Evolutionary conservation across 495 filamentous ascomycete species (phyloP), one percentile per base, ranked within the genome.

Genomic region (Tuber borchii): DNA sequence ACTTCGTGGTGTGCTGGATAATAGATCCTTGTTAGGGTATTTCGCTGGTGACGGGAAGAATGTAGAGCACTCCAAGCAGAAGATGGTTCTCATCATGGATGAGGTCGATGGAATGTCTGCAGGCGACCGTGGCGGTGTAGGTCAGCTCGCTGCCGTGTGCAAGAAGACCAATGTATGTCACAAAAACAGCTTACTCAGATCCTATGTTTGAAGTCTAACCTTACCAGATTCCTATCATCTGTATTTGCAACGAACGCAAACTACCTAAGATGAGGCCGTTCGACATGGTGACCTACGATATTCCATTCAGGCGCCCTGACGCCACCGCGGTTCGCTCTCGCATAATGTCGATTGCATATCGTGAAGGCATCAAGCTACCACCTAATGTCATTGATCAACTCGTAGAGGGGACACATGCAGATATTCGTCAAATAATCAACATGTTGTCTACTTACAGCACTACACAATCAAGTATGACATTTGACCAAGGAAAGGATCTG

Each of bases 81-180:
- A 97, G 76, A 88, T 97, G 40, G 93, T 97, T 14, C 86, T 99
- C 19, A 91, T 99, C 85, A 97, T 99, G 96, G 95, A 99, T 80
- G 95, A 99, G 84, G 95, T 99, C 9, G 95, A 99, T 81, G 95
- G 95, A 46, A 99, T 99, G 95, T 97, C 94, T 70, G 94, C 94
- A 65, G 95, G 95, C 80, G 95, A 99, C 83, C 90, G 95, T 68
- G 95, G 95, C 78, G 95, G 95, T 82, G 96, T 99, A 61, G 95
- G 94, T 34, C 95, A 96, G 45, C 87, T 99, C 51, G 95, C 95
- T 71, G 91, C 93, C 70, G 89, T 97, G 68, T 97, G 94, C 85
- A 97, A 92, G 86, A 97, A 96, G 87, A 93, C 93, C 0, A 91
- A 78, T 69, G 82, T 83, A 78, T 45, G 71, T 45, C 44, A 42